Conservation (phyloP, 371 early-diverging fungal species). For the Apophysomyces variabilis region DNA sequence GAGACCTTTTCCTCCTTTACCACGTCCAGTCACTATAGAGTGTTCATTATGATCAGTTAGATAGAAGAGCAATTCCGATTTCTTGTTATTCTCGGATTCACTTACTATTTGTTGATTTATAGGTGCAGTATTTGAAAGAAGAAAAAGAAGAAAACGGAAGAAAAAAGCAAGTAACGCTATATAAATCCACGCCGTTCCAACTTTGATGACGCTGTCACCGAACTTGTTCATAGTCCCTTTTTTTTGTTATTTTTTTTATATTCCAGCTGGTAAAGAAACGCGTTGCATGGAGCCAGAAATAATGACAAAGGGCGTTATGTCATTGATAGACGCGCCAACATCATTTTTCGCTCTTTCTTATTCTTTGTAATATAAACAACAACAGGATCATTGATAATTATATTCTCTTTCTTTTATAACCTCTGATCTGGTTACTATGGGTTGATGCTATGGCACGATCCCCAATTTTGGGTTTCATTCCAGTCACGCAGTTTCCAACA, state of each 20-base stretch:
- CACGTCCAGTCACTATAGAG: conserved; percentile 79
- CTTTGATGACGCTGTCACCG: conserved; percentile 5
- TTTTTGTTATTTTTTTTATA: not conserved
- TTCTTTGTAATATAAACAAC: too few relatives aligned
- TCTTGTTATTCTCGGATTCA: not conserved
- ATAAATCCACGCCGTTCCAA: not conserved
- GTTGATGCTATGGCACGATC: too few relatives aligned
- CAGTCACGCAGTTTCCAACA: too few relatives aligned
- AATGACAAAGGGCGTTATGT: too few relatives aligned
- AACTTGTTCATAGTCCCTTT: not conserved
- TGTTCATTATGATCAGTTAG: not conserved
- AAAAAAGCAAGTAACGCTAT: not conserved
- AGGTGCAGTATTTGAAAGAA: conserved; percentile 2
- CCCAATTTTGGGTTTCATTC: too few relatives aligned
- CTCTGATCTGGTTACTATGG: too few relatives aligned
- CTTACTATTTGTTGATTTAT: conserved; percentile 3
- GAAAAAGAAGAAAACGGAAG: conserved; percentile 13
- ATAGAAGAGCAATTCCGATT: not conserved
- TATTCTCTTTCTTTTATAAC: too few relatives aligned
- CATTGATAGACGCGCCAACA: too few relatives aligned
- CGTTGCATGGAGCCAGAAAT: not conserved
- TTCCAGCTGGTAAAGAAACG: not conserved
- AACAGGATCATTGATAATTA: too few relatives aligned
- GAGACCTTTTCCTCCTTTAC: conserved; percentile 97
- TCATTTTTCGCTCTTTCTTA: too few relatives aligned